Evolutionary conservation across 495 filamentous ascomycete genomes (phyloP).

Genomic region (Xylona heveae): DNA sequence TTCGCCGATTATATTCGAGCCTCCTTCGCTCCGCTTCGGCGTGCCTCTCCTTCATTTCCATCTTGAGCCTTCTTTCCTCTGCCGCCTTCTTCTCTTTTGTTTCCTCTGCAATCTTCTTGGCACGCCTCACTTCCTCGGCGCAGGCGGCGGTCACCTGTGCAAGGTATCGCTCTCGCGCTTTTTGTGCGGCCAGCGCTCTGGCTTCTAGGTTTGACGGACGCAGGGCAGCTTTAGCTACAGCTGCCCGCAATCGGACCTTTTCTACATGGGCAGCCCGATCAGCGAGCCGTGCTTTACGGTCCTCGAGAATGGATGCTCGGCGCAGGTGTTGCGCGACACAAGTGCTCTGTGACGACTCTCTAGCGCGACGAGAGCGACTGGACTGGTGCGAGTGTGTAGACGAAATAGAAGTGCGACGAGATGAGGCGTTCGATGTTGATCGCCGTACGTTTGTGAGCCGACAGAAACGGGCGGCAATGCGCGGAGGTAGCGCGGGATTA

Average conservation of each 20-base stretch:
- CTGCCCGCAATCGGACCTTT: slow-evolving; percentile 80
- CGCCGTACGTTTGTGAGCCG: slow-evolving; percentile 42
- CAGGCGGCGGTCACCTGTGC: slow-evolving; percentile 87
- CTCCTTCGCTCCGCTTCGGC: slow-evolving; percentile 70
- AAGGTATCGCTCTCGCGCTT: slow-evolving; percentile 74
- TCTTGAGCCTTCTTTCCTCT: slow-evolving; percentile 48
- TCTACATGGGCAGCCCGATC: slow-evolving; percentile 90
- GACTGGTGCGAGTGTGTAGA: slow-evolving; percentile 62
- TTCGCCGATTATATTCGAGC: slow-evolving; percentile 14
- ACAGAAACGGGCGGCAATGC: slow-evolving; percentile 63
- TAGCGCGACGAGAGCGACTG: slow-evolving; percentile 36
- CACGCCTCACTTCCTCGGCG: slow-evolving; percentile 83
- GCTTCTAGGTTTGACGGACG: slow-evolving; percentile 48
- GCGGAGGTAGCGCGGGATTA: slow-evolving; percentile 40
- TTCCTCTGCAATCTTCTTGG: slow-evolving; percentile 82
- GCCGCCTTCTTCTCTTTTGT: slow-evolving; percentile 80
- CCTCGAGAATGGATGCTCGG: slow-evolving; percentile 78
- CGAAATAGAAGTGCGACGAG: slow-evolving; percentile 74
- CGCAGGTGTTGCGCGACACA: slow-evolving; percentile 79
- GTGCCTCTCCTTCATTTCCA: slow-evolving; percentile 75
- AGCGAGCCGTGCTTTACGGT: slow-evolving; percentile 77
- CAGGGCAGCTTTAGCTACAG: slow-evolving; percentile 59
- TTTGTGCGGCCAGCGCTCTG: slow-evolving; percentile 69
- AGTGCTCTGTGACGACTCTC: slow-evolving; percentile 55
- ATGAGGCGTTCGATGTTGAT: slow-evolving; percentile 68